Base-by-base conservation (phyloP, 2,329 filamentous ascomycete species). In the Neurospora sp. region DNA sequence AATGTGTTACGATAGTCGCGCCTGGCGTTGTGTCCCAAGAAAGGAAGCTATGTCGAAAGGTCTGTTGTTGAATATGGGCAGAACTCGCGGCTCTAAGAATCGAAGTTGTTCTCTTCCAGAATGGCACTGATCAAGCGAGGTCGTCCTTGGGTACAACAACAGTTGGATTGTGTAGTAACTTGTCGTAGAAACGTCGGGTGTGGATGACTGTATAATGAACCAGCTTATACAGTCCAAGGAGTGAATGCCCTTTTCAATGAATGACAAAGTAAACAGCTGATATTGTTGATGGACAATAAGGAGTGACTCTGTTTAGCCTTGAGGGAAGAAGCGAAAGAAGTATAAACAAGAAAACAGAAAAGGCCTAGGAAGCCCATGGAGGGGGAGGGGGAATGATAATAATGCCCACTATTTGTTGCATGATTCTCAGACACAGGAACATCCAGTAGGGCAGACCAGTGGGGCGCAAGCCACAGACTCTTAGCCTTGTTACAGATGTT, bases 211-310 rank as follows among this genome's bases (percentile, higher is more conserved):
- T 75, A 77, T 77, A 76, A 75, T 74, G 74, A 76, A 77, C 75
- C 76, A 78, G 78, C 79, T 78, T 78, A 80, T 77, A 79, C 78
- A 74, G 76, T 77, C 73, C 28, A 73, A 73, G 74, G 78, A 72
- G 73, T 73, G 70, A 76, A 77, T 74, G 72, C 75, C 74, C 78
- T 74, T 77, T 72, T 76, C 73, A 77, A 75, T 69, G 70, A 72
- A 83, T 62, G 52, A 62, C 83, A 85, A 80, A 78, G 84, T 83
- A 82, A 83, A 83, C 82, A 85, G 83, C 85, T 84, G 86, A 86
- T 81, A 84, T 84, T 81, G 81, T 81, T 81, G 80, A 79, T 79
- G 78, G 79, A 75, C 75, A 80, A 76, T 76, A 81, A 82, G 80
- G 79, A 81, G 75, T 74, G 77, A 77, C 80, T 77, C 75, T 76